Percentiles rank a stretch among this genome's conserved stretches.
phyloP scores from a whole-genome alignment of 805 yeast species.

The Barnettozyma vustinii region DNA sequence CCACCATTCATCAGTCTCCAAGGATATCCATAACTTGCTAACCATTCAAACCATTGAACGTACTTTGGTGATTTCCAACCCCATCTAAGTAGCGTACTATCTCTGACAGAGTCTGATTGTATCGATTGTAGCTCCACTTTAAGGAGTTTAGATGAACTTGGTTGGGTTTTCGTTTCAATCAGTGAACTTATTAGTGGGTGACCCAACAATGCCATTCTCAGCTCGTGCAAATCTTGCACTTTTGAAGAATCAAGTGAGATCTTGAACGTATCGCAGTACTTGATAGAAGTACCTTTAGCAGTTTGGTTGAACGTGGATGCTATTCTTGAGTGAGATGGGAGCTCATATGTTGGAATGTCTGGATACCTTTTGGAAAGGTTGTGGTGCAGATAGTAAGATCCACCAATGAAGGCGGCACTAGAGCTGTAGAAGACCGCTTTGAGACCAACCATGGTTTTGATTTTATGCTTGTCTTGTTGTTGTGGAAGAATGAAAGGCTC shows the following conservation, averaged over 20 bases:
- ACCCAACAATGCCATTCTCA: conserved; percentile 1
- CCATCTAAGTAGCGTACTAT: conserved; percentile 6
- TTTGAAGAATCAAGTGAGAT: conserved; percentile 6
- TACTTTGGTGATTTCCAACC: not conserved
- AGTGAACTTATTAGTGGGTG: not conserved
- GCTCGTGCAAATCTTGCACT: not conserved
- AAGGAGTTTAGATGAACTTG: not conserved
- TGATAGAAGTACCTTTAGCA: conserved; percentile 10
- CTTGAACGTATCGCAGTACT: conserved; percentile 20
- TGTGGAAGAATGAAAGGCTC: not conserved
- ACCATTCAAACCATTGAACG: conserved; percentile 13
- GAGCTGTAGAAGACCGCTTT: conserved; percentile 14
- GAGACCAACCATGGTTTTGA: conserved; percentile 3
- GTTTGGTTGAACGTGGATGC: conserved; percentile 6
- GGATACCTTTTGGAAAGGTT: conserved; percentile 15
- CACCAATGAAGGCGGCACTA: conserved; percentile 9
- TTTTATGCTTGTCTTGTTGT: not conserved
- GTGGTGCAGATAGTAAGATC: conserved; percentile 15
- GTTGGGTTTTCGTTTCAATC: conserved; percentile 1
- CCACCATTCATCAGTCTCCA: conserved; percentile 27
- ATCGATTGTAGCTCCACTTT: not conserved
- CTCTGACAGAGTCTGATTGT: not conserved
- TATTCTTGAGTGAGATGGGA: conserved; percentile 15
- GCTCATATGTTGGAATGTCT: conserved; percentile 15
- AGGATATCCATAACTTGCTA: conserved; percentile 22